Percentiles rank a stretch among this genome's conserved stretches.
These are phyloP conservation scores for Stagonosporopsis vannaccii DNA, from an alignment of 2,329 filamentous ascomycete genomes.

Conservation along the genomic window DNA sequence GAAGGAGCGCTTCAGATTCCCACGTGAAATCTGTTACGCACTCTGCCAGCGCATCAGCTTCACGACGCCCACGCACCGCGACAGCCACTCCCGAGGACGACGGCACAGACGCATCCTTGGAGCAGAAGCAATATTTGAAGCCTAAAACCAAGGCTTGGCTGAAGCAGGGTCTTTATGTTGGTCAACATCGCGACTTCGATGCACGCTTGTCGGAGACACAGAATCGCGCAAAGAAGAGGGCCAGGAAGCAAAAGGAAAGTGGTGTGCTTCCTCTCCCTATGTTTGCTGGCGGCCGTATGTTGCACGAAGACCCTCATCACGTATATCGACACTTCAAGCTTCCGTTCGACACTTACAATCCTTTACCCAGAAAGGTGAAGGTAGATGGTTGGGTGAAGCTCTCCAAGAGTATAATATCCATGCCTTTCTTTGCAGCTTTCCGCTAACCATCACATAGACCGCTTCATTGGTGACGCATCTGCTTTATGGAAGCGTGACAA, in stretches of 20 bases:
- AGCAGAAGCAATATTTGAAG: constrained; percentile 32
- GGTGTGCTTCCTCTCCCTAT: constrained; percentile 76
- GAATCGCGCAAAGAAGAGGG: constrained; percentile 48
- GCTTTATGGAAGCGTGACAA: constrained; percentile 83
- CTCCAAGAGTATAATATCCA: constrained; percentile 77
- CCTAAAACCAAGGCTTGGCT: constrained; percentile 76
- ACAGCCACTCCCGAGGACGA: constrained; percentile 24
- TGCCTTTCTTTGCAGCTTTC: background rate
- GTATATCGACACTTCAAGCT: constrained; percentile 79
- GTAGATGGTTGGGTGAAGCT: constrained; percentile 92
- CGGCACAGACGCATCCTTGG: constrained; percentile 20
- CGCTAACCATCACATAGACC: constrained; percentile 63
- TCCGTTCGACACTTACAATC: constrained; percentile 88
- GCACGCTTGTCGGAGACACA: constrained; percentile 57
- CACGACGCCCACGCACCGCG: constrained; percentile 36
- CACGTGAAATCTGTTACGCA: constrained; percentile 27
- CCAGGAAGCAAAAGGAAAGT: constrained; percentile 56
- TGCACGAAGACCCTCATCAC: constrained; percentile 64
- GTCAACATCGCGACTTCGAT: constrained; percentile 65
- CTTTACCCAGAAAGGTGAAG: constrained; percentile 84
- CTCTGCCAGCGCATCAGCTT: constrained; percentile 20
- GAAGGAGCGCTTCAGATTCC: constrained; percentile 37
- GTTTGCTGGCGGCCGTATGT: constrained; percentile 74
- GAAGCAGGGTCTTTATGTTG: constrained; percentile 83
- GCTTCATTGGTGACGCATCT: constrained; percentile 85